A percentile compares a stretch with the other conserved stretches of the same genome.
phyloP scores from a whole-genome alignment of 306 rosid genomes.

The Ormosia emarginata region DNA sequence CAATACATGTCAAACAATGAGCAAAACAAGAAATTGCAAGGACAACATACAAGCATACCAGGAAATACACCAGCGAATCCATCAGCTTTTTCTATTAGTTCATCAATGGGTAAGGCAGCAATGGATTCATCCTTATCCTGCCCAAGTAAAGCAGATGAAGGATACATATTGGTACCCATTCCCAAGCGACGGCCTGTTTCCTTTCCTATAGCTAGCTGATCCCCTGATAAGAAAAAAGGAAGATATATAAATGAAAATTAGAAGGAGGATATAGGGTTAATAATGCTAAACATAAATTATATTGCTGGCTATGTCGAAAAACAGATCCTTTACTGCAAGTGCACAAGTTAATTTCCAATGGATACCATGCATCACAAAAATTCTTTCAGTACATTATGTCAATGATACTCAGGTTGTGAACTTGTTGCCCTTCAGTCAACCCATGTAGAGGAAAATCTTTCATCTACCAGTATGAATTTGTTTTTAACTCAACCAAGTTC shows the following conservation, averaged over 20 bases:
- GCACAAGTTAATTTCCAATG: slow-evolving; percentile 10
- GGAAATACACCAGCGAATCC: slow-evolving; percentile 99
- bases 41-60: slow-evolving; percentile 44
- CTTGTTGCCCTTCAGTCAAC: not conserved
- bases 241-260: not conserved
- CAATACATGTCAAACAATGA: not conserved
- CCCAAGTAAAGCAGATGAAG: slow-evolving; percentile 94
- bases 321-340: not conserved
- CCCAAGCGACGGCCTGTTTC: slow-evolving; percentile 99
- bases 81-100: slow-evolving; percentile 92
- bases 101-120: slow-evolving; percentile 85
- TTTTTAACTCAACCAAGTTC: not conserved
- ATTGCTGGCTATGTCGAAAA: not conserved
- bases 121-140: slow-evolving; percentile 93
- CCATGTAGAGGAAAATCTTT: not conserved
- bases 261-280: not conserved
- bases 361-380: not conserved
- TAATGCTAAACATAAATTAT: not conserved
- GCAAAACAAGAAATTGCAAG: not conserved
- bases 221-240: slow-evolving; percentile 54
- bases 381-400: not conserved
- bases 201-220: slow-evolving; percentile 96
- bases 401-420: not conserved
- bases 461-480: not conserved
- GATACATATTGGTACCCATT: slow-evolving; percentile 99